Evolutionary conservation across 2,329 filamentous ascomycete species (phyloP), one percentile per base, ranked within the genome.

Genomic region (Colletotrichum higginsianum): DNA sequence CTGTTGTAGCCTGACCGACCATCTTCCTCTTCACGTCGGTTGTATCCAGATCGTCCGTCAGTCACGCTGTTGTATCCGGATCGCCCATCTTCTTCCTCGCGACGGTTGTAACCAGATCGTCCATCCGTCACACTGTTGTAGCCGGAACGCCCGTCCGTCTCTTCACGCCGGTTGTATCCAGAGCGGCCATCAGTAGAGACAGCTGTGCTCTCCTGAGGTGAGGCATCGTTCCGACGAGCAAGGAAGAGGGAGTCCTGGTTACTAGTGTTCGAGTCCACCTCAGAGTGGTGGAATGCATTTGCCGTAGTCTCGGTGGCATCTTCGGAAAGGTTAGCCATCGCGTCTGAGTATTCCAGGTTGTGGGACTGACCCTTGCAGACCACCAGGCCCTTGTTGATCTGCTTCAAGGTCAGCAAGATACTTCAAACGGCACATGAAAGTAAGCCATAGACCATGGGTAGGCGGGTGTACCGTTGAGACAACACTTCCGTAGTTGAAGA

Each of bases 101-200:
- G 42, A 6, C 62, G 52, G 11, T 66, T 66, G 44, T 66, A 66
- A 11, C 62, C 62, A 9, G 61, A 64, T 11, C 50, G 61, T 11
- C 52, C 52, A n/a, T 55, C 52, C 4, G 30, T 30, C 30, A 30
- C n/a, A 16, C n/a, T 12, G 15, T 58, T 58, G 38, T 58, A 58
- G 1, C 55, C 55, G 16, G 57, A 60, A 1, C 57, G 42, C 3
- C 61, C 61, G 12, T 55, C 50, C 3, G 30, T 42, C 9, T 12
- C 35, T n/a, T 8, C 18, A 30, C 30, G 30, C 9, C 30, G 30
- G 30, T 30, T 30, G 30, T 30, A 30, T 30, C 30, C 30, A 8
- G 30, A 58, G 2, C 40, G 56, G 2, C 40, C 56, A 46, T 47
- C 57, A 16, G 58, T n/a, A 16, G 63, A 49, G 26, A 21, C 2